Percentiles rank a stretch among this genome's conserved stretches.
Conservation (phyloP, 768 basidiomycete species). For the Boletus sp. region DNA sequence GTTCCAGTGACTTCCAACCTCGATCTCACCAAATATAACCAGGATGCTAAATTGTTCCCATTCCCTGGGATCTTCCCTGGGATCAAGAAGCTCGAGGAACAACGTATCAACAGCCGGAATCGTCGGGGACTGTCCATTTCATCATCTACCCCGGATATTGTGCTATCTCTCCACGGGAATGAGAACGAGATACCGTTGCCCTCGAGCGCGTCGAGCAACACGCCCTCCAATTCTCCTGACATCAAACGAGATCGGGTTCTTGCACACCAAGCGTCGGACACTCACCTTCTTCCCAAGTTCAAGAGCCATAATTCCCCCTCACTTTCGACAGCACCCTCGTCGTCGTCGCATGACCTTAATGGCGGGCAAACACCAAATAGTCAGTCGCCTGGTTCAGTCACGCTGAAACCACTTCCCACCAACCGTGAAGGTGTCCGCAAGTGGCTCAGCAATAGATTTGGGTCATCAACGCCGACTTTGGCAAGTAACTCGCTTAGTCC, state of each 20-base stretch:
- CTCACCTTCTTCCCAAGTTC: conserved; percentile 57
- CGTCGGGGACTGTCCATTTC: conserved; percentile 51
- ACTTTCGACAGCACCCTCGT: conserved; percentile 42
- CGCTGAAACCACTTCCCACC: conserved; percentile 56
- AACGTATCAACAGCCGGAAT: conserved; percentile 52
- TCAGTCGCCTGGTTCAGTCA: conserved; percentile 38
- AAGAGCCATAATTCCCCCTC: conserved; percentile 40
- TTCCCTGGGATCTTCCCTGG: conserved; percentile 94
- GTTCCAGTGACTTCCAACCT: conserved; percentile 71
- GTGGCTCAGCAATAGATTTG: conserved; percentile 67
- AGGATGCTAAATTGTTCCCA: conserved; percentile 75
- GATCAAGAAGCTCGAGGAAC: conserved; percentile 74
- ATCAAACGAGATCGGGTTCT: conserved; percentile 57
- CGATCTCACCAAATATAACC: conserved; percentile 70
- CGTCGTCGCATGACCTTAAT: conserved; percentile 51
- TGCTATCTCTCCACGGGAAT: conserved; percentile 42
- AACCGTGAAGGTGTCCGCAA: conserved; percentile 77
- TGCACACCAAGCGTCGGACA: conserved; percentile 69
- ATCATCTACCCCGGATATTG: conserved; percentile 49
- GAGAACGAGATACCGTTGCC: conserved; percentile 44
- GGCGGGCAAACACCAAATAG: conserved; percentile 25
- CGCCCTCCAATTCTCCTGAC: conserved; percentile 50
- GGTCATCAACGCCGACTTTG: conserved; percentile 42
- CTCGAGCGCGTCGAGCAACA: conserved; percentile 50
- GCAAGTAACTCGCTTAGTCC: conserved; percentile 36